Percentiles rank a stretch among this genome's conserved stretches.
These are phyloP conservation scores for Microstegium vimineum DNA, from an alignment of 176 grass and related monocot species.

Conservation along the genomic window DNA sequence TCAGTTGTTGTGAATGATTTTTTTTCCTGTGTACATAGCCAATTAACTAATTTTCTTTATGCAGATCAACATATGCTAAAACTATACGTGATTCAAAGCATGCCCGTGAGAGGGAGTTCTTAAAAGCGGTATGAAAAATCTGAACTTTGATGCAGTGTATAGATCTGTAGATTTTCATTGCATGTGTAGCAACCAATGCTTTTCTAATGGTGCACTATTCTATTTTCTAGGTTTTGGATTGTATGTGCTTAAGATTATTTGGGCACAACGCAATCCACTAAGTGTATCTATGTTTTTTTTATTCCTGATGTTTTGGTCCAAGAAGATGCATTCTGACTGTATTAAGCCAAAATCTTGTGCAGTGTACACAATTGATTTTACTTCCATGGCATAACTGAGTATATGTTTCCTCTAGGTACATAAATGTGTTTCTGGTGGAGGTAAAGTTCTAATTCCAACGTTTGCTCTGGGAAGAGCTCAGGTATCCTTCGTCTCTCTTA, in stretches of 20 bases:
- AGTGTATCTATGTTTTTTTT: neutral
- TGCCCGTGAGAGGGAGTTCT: constrained; percentile 84
- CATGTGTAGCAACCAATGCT: constrained; percentile 8
- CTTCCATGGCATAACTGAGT: neutral
- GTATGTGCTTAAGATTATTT: constrained; percentile 8
- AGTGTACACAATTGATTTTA: constrained; percentile 15
- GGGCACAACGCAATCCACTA: neutral
- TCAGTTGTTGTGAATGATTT: neutral
- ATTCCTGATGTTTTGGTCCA: neutral
- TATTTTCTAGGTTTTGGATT: constrained; percentile 8
- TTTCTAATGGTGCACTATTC: neutral
- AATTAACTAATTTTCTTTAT: constrained; percentile 22
- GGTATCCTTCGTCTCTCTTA: constrained; percentile 33
- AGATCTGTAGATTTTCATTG: neutral
- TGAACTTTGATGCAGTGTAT: neutral
- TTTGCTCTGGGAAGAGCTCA: constrained; percentile 98
- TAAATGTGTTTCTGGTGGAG: constrained; percentile 83
- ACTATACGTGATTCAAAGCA: constrained; percentile 90
- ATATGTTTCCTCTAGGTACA: constrained; percentile 59
- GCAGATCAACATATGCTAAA: constrained; percentile 94
- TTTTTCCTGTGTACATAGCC: neutral
- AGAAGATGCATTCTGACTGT: neutral
- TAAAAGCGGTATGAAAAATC: constrained; percentile 66
- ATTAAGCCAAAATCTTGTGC: constrained; percentile 1
- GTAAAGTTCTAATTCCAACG: constrained; percentile 95